Conservation (phyloP, 305 asterid species). For the Vinca major region DNA sequence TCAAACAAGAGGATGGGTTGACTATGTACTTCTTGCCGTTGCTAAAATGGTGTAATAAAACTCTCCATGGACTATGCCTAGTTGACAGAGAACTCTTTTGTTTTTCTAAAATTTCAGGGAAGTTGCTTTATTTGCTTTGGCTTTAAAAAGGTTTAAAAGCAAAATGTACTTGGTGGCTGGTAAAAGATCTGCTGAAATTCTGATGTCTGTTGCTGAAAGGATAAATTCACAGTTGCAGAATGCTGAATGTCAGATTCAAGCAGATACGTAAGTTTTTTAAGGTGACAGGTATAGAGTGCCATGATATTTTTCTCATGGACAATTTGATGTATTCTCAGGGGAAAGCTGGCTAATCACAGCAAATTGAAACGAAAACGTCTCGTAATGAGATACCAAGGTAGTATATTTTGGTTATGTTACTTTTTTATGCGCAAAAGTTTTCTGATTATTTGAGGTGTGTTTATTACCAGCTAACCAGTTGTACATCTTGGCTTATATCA, state of each 20-base stretch:
- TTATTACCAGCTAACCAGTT: background rate
- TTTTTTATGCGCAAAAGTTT: background rate
- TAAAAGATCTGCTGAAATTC: constrained; percentile 62
- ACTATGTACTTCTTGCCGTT: constrained; percentile 42
- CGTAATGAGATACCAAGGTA: constrained; percentile 69
- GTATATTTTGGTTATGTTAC: constrained; percentile 20
- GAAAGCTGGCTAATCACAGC: constrained; percentile 45
- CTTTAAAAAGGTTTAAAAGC: constrained; percentile 57
- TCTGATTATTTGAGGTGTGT: constrained; percentile 2
- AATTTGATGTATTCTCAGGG: constrained; percentile 46
- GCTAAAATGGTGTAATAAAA: constrained; percentile 9
- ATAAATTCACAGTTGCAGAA: constrained; percentile 47
- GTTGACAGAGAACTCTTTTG: background rate
- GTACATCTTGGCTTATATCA: background rate
- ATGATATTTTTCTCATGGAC: constrained; percentile 21
- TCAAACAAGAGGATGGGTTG: constrained; percentile 47
- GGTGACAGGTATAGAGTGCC: constrained; percentile 13
- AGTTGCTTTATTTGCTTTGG: constrained; percentile 49
- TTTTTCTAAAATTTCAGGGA: constrained; percentile 45
- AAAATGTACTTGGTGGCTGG: constrained; percentile 53
- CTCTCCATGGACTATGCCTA: background rate
- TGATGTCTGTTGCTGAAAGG: constrained; percentile 55
- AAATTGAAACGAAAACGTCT: constrained; percentile 51
- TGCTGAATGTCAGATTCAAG: constrained; percentile 67
- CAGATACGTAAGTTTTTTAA: constrained; percentile 49